Percentiles rank a stretch among this genome's conserved stretches.
These are phyloP conservation scores for Fusarium sp. DNA, from an alignment of 2,329 filamentous ascomycete species.

Conservation along the genomic window DNA sequence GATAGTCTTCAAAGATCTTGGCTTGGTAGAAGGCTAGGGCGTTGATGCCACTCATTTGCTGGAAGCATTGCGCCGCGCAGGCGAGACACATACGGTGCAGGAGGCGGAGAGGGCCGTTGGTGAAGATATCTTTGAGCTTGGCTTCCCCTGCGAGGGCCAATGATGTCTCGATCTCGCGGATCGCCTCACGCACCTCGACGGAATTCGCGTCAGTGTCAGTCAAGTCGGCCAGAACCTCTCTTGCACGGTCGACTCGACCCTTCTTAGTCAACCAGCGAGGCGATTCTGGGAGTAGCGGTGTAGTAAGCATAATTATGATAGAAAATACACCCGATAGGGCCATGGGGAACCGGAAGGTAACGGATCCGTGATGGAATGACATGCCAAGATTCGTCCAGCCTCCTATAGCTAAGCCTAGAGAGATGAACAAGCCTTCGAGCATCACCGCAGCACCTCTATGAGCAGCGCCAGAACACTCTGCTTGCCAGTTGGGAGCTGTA, in stretches of 20 bases:
- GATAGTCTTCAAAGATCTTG: conserved; percentile 5
- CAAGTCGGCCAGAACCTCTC: background rate
- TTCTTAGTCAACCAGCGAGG: conserved; percentile 4
- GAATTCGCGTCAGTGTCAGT: background rate
- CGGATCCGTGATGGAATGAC: background rate
- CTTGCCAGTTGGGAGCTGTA: conserved; percentile 1
- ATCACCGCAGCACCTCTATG: background rate
- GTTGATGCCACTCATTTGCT: conserved; percentile 5
- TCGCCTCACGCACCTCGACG: background rate
- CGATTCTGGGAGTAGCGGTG: background rate
- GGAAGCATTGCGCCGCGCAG: background rate
- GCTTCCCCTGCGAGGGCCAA: background rate
- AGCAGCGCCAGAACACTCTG: conserved; percentile 1
- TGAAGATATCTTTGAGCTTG: background rate
- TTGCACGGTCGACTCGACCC: background rate
- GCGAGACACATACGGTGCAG: background rate
- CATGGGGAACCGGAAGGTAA: background rate
- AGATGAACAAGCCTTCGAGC: background rate
- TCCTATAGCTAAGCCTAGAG: background rate
- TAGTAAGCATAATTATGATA: background rate
- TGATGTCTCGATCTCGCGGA: background rate
- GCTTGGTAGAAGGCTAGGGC: background rate
- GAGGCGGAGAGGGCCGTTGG: background rate
- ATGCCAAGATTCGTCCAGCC: background rate
- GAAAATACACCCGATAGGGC: background rate